A percentile compares a stretch with the other conserved stretches of the same genome.
phyloP scores from a whole-genome alignment of 805 yeast genomes.

The Suhomyces faveliae region DNA sequence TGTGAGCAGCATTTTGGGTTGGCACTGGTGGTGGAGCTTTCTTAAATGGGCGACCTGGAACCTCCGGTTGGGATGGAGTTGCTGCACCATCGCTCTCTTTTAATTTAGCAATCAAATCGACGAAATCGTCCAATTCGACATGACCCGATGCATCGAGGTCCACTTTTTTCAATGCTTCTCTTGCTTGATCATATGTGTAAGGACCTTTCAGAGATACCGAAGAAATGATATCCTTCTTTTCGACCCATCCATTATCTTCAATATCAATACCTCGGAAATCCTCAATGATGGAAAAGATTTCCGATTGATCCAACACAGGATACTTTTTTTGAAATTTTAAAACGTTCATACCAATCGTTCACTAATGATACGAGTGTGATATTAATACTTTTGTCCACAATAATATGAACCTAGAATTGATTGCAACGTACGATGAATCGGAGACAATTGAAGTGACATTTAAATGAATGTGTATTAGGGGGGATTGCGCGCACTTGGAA shows the following conservation, averaged over 20 bases:
- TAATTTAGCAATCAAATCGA: slow-evolving; percentile 76
- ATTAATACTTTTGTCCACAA: neutral
- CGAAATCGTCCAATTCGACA: slow-evolving; percentile 94
- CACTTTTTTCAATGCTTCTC: slow-evolving; percentile 89
- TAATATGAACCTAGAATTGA: neutral
- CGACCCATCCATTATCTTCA: slow-evolving; percentile 93
- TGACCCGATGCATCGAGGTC: slow-evolving; percentile 96
- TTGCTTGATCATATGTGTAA: slow-evolving; percentile 85
- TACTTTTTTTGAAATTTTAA: slow-evolving; percentile 64
- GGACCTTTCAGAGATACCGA: slow-evolving; percentile 75
- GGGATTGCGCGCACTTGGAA: slow-evolving; percentile 2
- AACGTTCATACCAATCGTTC: slow-evolving; percentile 33
- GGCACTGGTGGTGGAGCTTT: slow-evolving; percentile 36
- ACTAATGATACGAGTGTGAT: neutral
- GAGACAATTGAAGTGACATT: neutral
- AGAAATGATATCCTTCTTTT: slow-evolving; percentile 85
- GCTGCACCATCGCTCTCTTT: slow-evolving; percentile 43
- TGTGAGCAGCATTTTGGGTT: slow-evolving; percentile 50
- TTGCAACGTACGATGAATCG: neutral
- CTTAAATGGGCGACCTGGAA: slow-evolving; percentile 23
- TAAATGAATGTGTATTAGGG: neutral
- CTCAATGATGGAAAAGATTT: slow-evolving; percentile 79
- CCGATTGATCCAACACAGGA: slow-evolving; percentile 84
- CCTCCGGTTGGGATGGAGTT: slow-evolving; percentile 4
- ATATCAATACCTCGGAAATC: slow-evolving; percentile 80